Base-by-base conservation (phyloP, 164 flowering plant species). In the Platanus orientalis region DNA sequence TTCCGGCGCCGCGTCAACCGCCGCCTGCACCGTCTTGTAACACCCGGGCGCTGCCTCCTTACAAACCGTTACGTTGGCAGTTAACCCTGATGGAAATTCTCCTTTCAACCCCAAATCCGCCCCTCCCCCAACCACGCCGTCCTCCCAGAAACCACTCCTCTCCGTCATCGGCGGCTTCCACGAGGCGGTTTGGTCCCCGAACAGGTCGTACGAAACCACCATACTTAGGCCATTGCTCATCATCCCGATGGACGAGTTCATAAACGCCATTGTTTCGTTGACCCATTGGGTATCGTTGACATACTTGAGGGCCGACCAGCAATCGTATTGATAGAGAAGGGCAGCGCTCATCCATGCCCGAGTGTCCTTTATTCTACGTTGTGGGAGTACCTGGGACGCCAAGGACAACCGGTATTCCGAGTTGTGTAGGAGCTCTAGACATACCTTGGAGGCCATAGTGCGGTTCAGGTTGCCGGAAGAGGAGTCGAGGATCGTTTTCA, bases 141-240 rank as follows among this genome's bases (percentile, higher is more conserved):
- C 58, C 54, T 76, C 93, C 95, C 93, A 92, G 61, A 88, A 85
- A 54, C 96, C 93, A 63, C 76, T 77, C 21, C 98, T 75, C 77
- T 94, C 98, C 20, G 98, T 89, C 79, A 25, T 3, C 2, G 90
- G 90, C 11, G 89, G 88, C 48, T 21, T 42, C 97, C 97, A 94
- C 14, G 69, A 58, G 21, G 13, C 76, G 17, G 72, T 74, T 6
- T 84, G 76, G 16, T 69, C 63, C 0, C 93, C 90, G 71, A 57
- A 82, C 7, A 34, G 32, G 48, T 85, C 96, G 60, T 78, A 84
- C 1, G 97, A 71, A 36, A 58, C 20, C 28, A 84, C 7, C 90
- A 94, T 83, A 72, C 85, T 78, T 26, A 94, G 66, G 0, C 88
- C 86, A 65, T 83, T 83, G 69, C 91, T 87, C 21, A 83, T 79